phyloP scores from a whole-genome alignment of 2,329 filamentous ascomycete species.

The Colletotrichum agaves region DNA sequence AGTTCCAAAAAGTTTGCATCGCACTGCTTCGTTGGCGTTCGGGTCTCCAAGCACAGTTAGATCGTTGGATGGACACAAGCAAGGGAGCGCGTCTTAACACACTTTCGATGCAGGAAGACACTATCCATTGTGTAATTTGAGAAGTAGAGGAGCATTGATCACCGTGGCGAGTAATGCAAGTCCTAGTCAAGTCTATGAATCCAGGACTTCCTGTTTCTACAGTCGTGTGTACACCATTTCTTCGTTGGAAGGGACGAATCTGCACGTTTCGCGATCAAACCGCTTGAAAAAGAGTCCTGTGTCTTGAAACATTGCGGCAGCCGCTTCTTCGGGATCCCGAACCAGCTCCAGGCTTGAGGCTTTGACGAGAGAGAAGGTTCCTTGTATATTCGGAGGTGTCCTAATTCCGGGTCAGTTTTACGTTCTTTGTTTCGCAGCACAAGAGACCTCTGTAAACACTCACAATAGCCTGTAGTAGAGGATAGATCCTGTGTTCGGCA shows the following conservation, averaged over 20 bases:
- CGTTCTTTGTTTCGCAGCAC: not conserved
- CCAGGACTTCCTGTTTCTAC: not conserved
- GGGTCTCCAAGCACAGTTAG: not conserved
- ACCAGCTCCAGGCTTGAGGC: conserved; percentile 36
- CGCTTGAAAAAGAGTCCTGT: conserved; percentile 91
- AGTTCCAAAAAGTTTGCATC: not conserved
- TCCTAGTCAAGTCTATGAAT: not conserved
- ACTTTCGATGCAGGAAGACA: not conserved
- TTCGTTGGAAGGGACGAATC: conserved; percentile 66
- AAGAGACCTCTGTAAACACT: not conserved
- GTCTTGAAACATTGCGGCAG: conserved; percentile 68
- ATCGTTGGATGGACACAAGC: not conserved
- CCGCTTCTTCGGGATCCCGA: conserved; percentile 19
- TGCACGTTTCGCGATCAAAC: conserved; percentile 74
- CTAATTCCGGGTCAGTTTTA: conserved; percentile 3
- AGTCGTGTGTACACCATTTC: conserved; percentile 30
- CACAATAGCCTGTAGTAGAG: conserved; percentile 22
- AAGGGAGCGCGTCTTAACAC: not conserved
- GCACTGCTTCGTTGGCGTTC: not conserved
- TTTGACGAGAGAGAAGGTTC: conserved; percentile 34
- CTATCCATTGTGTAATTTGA: not conserved
- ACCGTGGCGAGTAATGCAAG: too few species aligned
- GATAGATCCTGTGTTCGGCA: conserved; percentile 20
- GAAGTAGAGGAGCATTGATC: not conserved
- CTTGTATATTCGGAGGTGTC: conserved; percentile 33